phyloP scores from a whole-genome alignment of 768 basidiomycete species.

The Serendipita sp. region DNA sequence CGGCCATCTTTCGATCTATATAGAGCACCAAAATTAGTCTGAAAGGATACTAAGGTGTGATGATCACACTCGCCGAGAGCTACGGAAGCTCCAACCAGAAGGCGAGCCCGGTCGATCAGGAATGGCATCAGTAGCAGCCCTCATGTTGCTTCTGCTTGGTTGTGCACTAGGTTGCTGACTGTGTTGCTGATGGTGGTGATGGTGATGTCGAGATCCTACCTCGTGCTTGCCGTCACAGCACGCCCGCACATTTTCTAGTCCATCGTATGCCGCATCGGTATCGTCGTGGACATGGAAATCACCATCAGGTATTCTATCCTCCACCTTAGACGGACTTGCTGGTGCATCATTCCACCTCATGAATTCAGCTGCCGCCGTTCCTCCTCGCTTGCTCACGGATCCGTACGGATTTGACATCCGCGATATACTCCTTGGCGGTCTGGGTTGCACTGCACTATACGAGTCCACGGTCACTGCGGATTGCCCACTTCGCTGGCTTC shows the following conservation, averaged over 20 bases:
- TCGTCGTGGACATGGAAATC: slow-evolving; percentile 77
- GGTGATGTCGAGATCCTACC: slow-evolving; percentile 35
- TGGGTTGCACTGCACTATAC: slow-evolving; percentile 54
- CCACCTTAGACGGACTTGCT: slow-evolving; percentile 47
- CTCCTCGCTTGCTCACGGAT: slow-evolving; percentile 68
- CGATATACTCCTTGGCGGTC: slow-evolving; percentile 61
- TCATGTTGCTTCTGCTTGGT: slow-evolving; percentile 5
- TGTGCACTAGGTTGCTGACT: slow-evolving; percentile 20
- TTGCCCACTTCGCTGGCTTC: slow-evolving; percentile 44
- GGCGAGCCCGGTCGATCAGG: slow-evolving; percentile 7
- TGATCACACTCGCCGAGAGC: not conserved
- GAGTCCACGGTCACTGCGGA: slow-evolving; percentile 33
- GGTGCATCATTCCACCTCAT: slow-evolving; percentile 69
- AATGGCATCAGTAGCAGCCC: not conserved
- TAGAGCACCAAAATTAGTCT: not conserved
- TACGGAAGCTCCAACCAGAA: slow-evolving; percentile 6
- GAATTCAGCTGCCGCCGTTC: slow-evolving; percentile 86
- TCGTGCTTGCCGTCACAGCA: slow-evolving; percentile 82
- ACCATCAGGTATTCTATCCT: slow-evolving; percentile 38
- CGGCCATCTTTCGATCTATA: not conserved
- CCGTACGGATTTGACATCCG: slow-evolving; percentile 52
- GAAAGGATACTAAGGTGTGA: not conserved
- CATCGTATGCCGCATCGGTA: slow-evolving; percentile 70
- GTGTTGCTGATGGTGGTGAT: slow-evolving; percentile 30
- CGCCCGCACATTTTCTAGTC: slow-evolving; percentile 85